Percentiles rank a stretch among this genome's conserved stretches.
These are phyloP conservation scores for Talaromyces albobiverticillius DNA, from an alignment of 2,329 filamentous ascomycete species.

Conservation along the genomic window DNA sequence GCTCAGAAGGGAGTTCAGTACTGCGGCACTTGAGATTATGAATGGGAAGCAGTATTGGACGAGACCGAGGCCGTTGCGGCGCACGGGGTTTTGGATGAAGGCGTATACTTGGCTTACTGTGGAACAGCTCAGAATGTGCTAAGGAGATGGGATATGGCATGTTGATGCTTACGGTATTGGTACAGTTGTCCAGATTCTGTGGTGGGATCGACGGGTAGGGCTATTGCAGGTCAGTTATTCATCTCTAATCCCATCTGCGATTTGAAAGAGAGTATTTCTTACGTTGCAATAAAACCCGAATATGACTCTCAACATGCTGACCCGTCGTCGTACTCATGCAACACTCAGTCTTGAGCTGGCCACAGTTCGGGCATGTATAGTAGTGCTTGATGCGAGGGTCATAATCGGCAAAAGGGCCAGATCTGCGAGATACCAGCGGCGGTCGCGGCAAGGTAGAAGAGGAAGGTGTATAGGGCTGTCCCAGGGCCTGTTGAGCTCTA, in stretches of 20 bases:
- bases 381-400: slow-evolving; percentile 2
- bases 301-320: not conserved
- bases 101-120: slow-evolving; percentile 6
- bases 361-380: not conserved
- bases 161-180: slow-evolving; percentile 1
- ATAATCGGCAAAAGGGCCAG: not conserved
- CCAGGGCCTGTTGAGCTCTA: slow-evolving; percentile 2
- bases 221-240: not conserved
- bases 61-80: not conserved
- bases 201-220: not conserved
- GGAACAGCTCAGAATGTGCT: not conserved
- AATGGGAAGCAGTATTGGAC: slow-evolving; percentile 2
- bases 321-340: not conserved
- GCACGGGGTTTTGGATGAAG: slow-evolving; percentile 3
- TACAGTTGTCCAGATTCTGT: not conserved
- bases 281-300: not conserved
- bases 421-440: not conserved
- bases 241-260: not conserved
- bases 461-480: not conserved
- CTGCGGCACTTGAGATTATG: slow-evolving; percentile 1
- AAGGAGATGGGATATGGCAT: not conserved
- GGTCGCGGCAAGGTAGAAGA: not conserved
- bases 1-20: not conserved
- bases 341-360: not conserved
- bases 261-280: not conserved